These are phyloP conservation scores for Gracilaria gracilis DNA, from an alignment of 23 red algal genomes.

Conservation along the genomic window DNA sequence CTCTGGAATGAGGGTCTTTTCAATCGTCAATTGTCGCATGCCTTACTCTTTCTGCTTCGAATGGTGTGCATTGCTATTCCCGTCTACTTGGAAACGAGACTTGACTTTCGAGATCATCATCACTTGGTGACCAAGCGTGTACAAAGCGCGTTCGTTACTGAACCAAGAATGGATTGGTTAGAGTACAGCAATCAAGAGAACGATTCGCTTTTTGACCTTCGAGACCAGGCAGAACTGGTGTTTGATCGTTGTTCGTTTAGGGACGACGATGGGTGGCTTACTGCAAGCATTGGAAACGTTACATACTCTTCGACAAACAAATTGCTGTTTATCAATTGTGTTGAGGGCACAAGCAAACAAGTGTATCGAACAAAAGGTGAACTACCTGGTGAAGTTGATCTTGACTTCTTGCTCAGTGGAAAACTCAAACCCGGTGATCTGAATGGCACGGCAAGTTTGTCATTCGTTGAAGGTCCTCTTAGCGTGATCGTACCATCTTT, in stretches of 20 bases:
- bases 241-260: not conserved
- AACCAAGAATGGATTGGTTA: not conserved
- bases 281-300: too few relatives aligned
- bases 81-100: not conserved
- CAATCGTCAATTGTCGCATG: not conserved
- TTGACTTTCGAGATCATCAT: not conserved
- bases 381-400: too few relatives aligned
- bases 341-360: not conserved
- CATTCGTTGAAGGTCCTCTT: too few relatives aligned
- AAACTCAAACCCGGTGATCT: too few relatives aligned
- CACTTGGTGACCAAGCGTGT: not conserved
- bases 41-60: not conserved
- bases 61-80: slow-evolving; percentile 15
- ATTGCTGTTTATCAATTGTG: not conserved
- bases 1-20: slow-evolving; percentile 6
- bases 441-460: too few relatives aligned
- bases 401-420: too few relatives aligned
- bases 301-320: not conserved
- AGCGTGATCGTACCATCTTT: too few relatives aligned
- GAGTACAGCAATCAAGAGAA: not conserved
- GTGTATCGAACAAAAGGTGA: not conserved
- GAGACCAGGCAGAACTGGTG: not conserved
- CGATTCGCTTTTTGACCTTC: not conserved
- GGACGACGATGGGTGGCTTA: not conserved
- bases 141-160: not conserved